Conservation (phyloP, 2,329 filamentous ascomycete genomes). For the Sordariomycetes sp. region DNA sequence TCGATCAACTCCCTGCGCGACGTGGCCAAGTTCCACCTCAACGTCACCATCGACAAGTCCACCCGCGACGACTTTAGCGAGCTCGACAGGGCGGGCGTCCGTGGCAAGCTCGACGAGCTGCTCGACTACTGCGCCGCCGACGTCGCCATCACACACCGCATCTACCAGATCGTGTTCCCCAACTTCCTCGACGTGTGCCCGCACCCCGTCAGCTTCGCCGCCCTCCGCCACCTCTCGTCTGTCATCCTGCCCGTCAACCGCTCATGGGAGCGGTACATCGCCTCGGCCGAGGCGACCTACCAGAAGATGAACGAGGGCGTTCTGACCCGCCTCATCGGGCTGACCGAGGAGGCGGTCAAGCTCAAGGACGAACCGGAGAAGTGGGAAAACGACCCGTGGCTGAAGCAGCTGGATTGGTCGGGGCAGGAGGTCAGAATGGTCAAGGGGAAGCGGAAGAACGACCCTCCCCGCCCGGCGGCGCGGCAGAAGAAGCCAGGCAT, state of each 20-base stretch:
- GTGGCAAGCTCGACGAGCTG: conserved; percentile 63
- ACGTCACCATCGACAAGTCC: conserved; percentile 82
- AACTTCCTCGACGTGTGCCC: conserved; percentile 83
- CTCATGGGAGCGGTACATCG: conserved; percentile 76
- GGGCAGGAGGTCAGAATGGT: conserved; percentile 84
- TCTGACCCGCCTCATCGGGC: conserved; percentile 54
- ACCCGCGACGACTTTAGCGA: conserved; percentile 77
- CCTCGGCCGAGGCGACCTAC: conserved; percentile 76
- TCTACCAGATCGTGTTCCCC: conserved; percentile 90
- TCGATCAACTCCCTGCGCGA: conserved; percentile 91
- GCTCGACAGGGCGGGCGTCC: conserved; percentile 57
- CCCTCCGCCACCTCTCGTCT: conserved; percentile 80
- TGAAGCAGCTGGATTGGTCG: conserved; percentile 89
- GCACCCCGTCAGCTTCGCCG: conserved; percentile 94
- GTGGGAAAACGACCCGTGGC: conserved; percentile 76
- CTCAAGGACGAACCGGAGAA: conserved; percentile 55
- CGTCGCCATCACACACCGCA: conserved; percentile 80
- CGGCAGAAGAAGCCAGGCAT: conserved; percentile 89
- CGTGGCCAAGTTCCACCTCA: conserved; percentile 91
- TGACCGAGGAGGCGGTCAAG: conserved; percentile 67
- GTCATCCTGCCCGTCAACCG: conserved; percentile 85
- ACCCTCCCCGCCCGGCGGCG: conserved; percentile 62
- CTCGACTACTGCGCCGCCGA: conserved; percentile 92
- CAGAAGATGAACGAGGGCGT: conserved; percentile 65
- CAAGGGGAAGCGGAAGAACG: conserved; percentile 79